Evolutionary conservation across 2,329 filamentous ascomycete genomes (phyloP).

Genomic region (Lasiodiplodia hormozganensis): DNA sequence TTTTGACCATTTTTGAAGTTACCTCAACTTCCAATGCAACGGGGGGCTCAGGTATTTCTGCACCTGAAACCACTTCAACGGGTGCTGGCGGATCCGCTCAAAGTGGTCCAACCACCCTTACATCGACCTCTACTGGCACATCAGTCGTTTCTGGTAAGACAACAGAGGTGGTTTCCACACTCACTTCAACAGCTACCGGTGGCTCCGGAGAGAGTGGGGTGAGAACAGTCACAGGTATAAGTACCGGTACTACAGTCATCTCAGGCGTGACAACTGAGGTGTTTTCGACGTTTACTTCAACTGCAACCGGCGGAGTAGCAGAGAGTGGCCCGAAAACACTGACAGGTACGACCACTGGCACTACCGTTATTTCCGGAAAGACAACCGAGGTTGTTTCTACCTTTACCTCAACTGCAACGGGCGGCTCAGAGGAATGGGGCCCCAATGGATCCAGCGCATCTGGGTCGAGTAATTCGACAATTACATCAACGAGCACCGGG

Average conservation of each 20-base stretch:
- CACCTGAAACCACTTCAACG: slow-evolving; percentile 5
- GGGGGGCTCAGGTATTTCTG: slow-evolving; percentile 30
- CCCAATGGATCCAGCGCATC: background rate
- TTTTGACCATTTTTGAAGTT: slow-evolving; percentile 15
- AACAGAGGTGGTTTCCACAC: slow-evolving; percentile 11
- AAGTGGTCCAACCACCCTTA: background rate
- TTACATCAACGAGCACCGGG: no score
- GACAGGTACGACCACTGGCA: no score
- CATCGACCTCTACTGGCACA: background rate
- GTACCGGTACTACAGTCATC: background rate
- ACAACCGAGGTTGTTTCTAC: background rate
- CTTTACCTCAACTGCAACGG: background rate
- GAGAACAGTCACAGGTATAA: slow-evolving; percentile 4
- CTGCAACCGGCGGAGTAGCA: background rate
- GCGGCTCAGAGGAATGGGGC: background rate
- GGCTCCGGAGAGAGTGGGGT: background rate
- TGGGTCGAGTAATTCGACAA: background rate
- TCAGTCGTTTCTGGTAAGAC: background rate
- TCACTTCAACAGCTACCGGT: slow-evolving; percentile 10
- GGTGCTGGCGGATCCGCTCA: slow-evolving; percentile 1
- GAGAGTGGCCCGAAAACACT: no score
- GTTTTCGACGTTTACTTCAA: background rate
- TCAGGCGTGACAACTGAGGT: background rate
- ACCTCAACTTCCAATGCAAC: slow-evolving; percentile 31
- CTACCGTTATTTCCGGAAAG: background rate